Conservation (phyloP, 2,329 filamentous ascomycete species). For the Fusarium sp. region DNA sequence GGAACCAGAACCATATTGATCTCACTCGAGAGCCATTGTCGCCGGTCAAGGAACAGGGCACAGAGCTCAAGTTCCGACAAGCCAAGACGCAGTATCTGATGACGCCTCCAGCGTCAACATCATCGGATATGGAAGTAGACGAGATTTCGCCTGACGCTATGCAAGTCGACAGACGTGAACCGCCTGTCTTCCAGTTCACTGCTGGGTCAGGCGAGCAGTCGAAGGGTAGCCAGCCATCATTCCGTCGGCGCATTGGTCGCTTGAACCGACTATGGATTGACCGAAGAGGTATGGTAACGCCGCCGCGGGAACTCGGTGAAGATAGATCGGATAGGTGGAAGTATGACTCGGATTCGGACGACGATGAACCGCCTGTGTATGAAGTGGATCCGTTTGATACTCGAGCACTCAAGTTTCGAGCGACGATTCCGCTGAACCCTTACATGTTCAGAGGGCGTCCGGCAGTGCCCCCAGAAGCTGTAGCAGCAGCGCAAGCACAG, state of each 20-base stretch:
- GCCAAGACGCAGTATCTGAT: slow-evolving; percentile 78
- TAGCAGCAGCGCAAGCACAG: slow-evolving; percentile 40
- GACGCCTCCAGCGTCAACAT: slow-evolving; percentile 70
- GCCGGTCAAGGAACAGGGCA: slow-evolving; percentile 74
- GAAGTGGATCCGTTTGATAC: slow-evolving; percentile 78
- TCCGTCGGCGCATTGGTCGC: slow-evolving; percentile 85
- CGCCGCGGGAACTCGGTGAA: slow-evolving; percentile 58
- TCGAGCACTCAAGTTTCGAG: slow-evolving; percentile 69
- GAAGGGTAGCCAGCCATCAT: slow-evolving; percentile 69
- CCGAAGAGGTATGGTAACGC: slow-evolving; percentile 73
- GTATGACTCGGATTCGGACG: slow-evolving; percentile 88
- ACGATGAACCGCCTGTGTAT: slow-evolving; percentile 81
- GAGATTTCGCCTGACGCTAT: slow-evolving; percentile 60
- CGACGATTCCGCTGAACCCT: slow-evolving; percentile 65
- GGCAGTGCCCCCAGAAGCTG: slow-evolving; percentile 47
- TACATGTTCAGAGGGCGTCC: slow-evolving; percentile 56
- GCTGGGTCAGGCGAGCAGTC: slow-evolving; percentile 56
- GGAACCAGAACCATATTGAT: slow-evolving; percentile 92
- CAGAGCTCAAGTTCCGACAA: slow-evolving; percentile 74
- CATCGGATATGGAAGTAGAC: slow-evolving; percentile 69
- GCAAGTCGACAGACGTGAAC: slow-evolving; percentile 52
- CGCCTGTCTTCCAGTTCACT: slow-evolving; percentile 60
- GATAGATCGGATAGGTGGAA: slow-evolving; percentile 78
- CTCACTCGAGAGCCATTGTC: slow-evolving; percentile 87
- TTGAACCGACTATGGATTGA: slow-evolving; percentile 90